Percentiles rank a stretch among this genome's conserved stretches.
Conservation (phyloP, 2,329 filamentous ascomycete genomes). For the Calonectria leucothoes region DNA sequence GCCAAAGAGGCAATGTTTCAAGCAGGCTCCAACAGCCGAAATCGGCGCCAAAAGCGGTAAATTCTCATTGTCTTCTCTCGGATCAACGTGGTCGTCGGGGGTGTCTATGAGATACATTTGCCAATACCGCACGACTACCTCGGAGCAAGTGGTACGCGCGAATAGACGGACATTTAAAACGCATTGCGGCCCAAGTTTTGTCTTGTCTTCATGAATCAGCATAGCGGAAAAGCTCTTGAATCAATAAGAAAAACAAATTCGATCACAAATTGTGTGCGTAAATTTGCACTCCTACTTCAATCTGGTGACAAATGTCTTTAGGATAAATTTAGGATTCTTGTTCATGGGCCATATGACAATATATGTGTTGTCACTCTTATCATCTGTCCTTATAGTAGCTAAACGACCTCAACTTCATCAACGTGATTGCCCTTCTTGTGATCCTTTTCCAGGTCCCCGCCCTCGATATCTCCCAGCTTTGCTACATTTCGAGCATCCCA, state of each 20-base stretch:
- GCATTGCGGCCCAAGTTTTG: neutral
- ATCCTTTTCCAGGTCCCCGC: slow-evolving; percentile 1
- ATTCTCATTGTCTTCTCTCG: neutral
- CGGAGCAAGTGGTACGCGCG: neutral
- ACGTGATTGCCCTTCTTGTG: slow-evolving; percentile 26
- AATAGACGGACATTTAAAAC: neutral
- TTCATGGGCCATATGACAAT: no score
- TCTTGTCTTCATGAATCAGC: neutral
- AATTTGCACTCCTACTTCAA: no score
- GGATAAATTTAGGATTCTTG: no score
- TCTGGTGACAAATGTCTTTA: no score
- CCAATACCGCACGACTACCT: no score
- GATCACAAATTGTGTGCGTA: neutral
- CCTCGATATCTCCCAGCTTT: slow-evolving; percentile 8
- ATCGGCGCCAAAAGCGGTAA: neutral
- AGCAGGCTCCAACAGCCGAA: neutral
- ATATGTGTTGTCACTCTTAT: no score
- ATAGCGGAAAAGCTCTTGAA: neutral
- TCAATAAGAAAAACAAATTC: neutral
- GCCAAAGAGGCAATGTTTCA: neutral
- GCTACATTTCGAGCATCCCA: neutral
- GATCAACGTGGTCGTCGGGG: neutral
- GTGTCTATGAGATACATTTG: neutral
- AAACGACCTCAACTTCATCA: slow-evolving; percentile 29
- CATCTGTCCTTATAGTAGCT: no score